Percentiles rank a stretch among this genome's conserved stretches.
Evolutionary conservation across 1,284 basidiomycete species (phyloP).

Genomic region (Austroboletus novae-zelandiae): DNA sequence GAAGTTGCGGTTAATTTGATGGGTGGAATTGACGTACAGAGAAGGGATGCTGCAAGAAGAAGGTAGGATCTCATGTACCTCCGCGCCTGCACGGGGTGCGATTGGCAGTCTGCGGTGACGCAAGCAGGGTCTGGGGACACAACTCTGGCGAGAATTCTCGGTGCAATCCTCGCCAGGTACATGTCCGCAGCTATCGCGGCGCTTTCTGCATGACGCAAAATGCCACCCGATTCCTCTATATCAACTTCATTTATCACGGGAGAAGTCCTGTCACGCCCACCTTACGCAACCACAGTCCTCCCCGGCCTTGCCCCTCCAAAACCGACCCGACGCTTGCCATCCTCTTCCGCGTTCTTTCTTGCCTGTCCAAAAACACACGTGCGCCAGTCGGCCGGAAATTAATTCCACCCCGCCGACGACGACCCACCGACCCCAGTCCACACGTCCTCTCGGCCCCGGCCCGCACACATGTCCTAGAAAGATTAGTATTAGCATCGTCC

Average conservation of each 20-base stretch:
- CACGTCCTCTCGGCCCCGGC: background rate
- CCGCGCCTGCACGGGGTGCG: slow-evolving; percentile 22
- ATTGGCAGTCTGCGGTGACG: slow-evolving; percentile 12
- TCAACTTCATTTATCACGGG: slow-evolving; percentile 30
- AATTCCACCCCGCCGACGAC: slow-evolving; percentile 19
- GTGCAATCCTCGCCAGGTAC: slow-evolving; percentile 27
- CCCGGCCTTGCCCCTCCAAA: background rate
- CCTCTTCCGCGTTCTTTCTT: slow-evolving; percentile 19
- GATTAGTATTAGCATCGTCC: no score
- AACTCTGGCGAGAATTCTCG: slow-evolving; percentile 16
- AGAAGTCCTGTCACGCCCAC: slow-evolving; percentile 22
- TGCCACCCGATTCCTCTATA: slow-evolving; percentile 15
- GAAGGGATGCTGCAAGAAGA: slow-evolving; percentile 26
- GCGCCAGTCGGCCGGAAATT: slow-evolving; percentile 26
- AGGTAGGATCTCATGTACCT: slow-evolving; percentile 24
- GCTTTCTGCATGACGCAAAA: slow-evolving; percentile 15
- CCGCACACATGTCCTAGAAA: background rate
- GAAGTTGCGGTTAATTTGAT: slow-evolving; percentile 35
- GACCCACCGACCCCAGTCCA: background rate
- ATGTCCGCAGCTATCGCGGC: slow-evolving; percentile 24
- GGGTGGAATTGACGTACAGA: slow-evolving; percentile 36
- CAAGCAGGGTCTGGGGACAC: slow-evolving; percentile 1
- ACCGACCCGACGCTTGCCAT: background rate
- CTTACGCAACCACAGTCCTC: slow-evolving; percentile 18
- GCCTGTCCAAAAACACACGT: slow-evolving; percentile 5